Percentiles rank a stretch among this genome's conserved stretches.
These are phyloP conservation scores for Phyllosticta capitalensis DNA, from an alignment of 2,329 filamentous ascomycete species.

Conservation along the genomic window DNA sequence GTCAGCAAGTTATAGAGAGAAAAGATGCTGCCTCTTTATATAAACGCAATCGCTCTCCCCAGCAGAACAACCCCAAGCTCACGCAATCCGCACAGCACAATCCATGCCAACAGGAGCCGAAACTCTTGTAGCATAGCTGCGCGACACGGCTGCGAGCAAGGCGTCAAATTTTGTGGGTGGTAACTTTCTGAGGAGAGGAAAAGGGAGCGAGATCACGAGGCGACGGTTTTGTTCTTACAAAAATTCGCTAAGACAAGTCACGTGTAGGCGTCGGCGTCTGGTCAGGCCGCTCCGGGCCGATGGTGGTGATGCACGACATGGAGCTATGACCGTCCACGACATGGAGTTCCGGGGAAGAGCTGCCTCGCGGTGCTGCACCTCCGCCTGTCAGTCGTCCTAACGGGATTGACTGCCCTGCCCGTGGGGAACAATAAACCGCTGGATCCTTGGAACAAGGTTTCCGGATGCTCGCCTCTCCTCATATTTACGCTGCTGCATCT, in stretches of 20 bases:
- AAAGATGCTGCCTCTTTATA: conserved; percentile 26
- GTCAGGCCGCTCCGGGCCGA: neutral
- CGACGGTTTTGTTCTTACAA: conserved; percentile 1
- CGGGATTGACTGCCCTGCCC: too few relatives aligned
- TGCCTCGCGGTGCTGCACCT: neutral
- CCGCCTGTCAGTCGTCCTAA: neutral
- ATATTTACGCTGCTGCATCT: neutral
- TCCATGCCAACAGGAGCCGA: neutral
- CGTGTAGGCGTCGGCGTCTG: conserved; percentile 8
- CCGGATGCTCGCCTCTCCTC: conserved; percentile 1
- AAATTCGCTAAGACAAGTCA: neutral
- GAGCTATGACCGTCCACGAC: neutral
- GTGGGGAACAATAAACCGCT: conserved; percentile 1
- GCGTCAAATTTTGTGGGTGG: conserved; percentile 32
- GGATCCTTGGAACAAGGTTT: conserved; percentile 2
- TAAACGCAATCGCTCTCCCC: conserved; percentile 36
- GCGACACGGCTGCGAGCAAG: conserved; percentile 6
- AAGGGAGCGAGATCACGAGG: conserved; percentile 16
- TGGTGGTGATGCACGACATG: conserved; percentile 4
- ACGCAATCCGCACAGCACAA: conserved; percentile 8
- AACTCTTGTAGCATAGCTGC: conserved; percentile 9
- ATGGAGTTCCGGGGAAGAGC: conserved; percentile 2
- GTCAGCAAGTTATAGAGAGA: conserved; percentile 17
- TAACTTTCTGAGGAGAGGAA: conserved; percentile 34
- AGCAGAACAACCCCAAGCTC: conserved; percentile 45